These are phyloP conservation scores for Cenchrus americanus DNA, from an alignment of 176 grass and related monocot genomes.

Conservation along the genomic window DNA sequence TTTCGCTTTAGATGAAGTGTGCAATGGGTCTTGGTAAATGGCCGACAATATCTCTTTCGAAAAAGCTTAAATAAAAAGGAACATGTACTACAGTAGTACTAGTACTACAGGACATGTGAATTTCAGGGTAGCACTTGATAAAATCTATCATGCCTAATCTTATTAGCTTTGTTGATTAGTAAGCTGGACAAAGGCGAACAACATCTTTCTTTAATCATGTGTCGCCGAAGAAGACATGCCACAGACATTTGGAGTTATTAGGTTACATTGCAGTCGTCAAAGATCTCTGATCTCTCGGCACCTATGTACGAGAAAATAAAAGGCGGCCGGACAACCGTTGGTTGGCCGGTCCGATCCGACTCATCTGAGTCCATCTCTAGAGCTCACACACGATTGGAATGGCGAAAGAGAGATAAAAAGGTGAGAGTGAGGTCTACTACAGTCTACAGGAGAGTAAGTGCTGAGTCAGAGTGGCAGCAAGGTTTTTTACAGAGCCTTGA, in stretches of 20 bases:
- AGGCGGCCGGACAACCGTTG: conserved; percentile 12
- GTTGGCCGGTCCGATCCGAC: conserved; percentile 36
- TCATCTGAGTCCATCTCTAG: conserved; percentile 12
- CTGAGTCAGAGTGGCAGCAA: background rate
- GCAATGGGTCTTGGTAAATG: conserved; percentile 14
- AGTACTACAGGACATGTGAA: background rate
- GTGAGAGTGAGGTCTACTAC: background rate
- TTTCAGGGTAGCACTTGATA: conserved; percentile 36
- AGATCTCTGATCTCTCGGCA: background rate
- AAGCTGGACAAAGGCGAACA: background rate
- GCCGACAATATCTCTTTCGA: conserved; percentile 37
- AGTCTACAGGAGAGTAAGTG: conserved; percentile 28
- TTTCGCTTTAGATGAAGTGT: background rate
- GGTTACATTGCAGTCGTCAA: background rate
- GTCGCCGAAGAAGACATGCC: conserved; percentile 12
- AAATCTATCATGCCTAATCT: conserved; percentile 30
- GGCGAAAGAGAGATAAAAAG: conserved; percentile 33
- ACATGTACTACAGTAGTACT: too few relatives aligned
- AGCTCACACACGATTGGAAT: conserved; percentile 9
- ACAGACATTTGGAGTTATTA: conserved; percentile 35
- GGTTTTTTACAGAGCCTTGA: conserved; percentile 44
- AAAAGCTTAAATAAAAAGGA: conserved; percentile 36
- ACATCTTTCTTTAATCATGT: conserved; percentile 21
- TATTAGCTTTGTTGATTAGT: conserved; percentile 31
- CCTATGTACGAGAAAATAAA: conserved; percentile 22